phyloP scores from a whole-genome alignment of 257 asterid species.

The Phtheirospermum japonicum region DNA sequence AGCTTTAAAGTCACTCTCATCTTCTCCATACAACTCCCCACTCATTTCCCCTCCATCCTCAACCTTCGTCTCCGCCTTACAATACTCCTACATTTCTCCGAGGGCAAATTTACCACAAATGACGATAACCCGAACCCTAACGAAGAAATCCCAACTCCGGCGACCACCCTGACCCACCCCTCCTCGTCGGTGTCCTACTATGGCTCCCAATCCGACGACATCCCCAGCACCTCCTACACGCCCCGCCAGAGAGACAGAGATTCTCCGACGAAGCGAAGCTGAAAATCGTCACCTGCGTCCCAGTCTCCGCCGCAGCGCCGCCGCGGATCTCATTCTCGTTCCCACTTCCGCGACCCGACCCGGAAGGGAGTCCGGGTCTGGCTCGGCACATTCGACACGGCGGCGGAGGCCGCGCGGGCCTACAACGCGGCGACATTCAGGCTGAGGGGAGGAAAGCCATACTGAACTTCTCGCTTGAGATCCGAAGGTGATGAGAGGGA shows the following conservation, averaged over 20 bases:
- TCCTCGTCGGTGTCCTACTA: too few species aligned
- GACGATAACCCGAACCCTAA: too few species aligned
- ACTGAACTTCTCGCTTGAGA: too few species aligned
- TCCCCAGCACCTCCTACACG: conserved; percentile 83
- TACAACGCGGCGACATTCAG: too few species aligned
- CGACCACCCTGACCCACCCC: too few species aligned
- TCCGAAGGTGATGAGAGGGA: too few species aligned
- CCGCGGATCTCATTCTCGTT: conserved; percentile 80
- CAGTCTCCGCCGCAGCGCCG: conserved; percentile 45
- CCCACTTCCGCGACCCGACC: too few species aligned
- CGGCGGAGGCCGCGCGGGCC: too few species aligned
- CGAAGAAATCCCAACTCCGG: conserved; percentile 40
- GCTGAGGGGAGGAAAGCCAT: too few species aligned
- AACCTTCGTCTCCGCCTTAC: conserved; percentile 85
- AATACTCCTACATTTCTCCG: conserved; percentile 84
- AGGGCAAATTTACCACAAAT: conserved; percentile 41
- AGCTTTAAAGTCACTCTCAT: conserved; percentile 39
- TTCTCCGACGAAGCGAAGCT: conserved; percentile 44
- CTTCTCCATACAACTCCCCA: conserved; percentile 71
- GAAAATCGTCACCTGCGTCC: conserved; percentile 61
- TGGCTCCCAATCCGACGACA: too few species aligned
- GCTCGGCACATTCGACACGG: too few species aligned
- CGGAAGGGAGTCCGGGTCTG: too few species aligned
- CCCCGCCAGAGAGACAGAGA: conserved; percentile 64
- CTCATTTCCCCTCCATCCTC: conserved; percentile 80